Evolutionary conservation across 2,329 filamentous ascomycete genomes (phyloP).

Genomic region (Pestalotiopsis fici): DNA sequence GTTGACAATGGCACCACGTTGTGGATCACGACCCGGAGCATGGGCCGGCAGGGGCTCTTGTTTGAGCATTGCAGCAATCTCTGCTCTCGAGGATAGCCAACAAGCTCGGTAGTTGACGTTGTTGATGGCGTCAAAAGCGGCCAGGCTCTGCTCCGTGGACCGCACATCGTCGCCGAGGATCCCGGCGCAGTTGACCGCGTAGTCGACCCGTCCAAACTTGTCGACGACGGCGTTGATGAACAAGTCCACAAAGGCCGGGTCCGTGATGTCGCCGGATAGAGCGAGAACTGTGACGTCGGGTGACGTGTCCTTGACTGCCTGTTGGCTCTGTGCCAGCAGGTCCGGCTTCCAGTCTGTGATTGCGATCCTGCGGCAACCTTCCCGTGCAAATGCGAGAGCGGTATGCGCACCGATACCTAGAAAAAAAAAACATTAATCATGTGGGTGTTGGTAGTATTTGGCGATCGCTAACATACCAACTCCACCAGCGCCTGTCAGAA

Average conservation of each 20-base stretch:
- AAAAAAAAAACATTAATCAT: neutral
- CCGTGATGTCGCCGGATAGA: slow-evolving; percentile 45
- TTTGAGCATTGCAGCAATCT: slow-evolving; percentile 43
- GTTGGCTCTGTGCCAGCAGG: slow-evolving; percentile 36
- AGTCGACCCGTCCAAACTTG: slow-evolving; percentile 51
- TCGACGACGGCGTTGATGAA: slow-evolving; percentile 33
- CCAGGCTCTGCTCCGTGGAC: slow-evolving; percentile 43
- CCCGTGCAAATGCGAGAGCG: slow-evolving; percentile 47
- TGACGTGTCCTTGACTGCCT: slow-evolving; percentile 30
- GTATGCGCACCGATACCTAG: slow-evolving; percentile 59
- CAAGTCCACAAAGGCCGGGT: slow-evolving; percentile 41
- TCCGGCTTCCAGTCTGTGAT: slow-evolving; percentile 52
- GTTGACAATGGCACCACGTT: slow-evolving; percentile 47
- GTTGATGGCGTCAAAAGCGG: slow-evolving; percentile 54
- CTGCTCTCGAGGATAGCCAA: slow-evolving; percentile 47
- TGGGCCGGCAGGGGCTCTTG: slow-evolving; percentile 43
- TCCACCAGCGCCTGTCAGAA: slow-evolving; percentile 49
- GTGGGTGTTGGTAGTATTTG: neutral
- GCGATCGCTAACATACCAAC: slow-evolving; percentile 33
- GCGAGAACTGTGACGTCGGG: slow-evolving; percentile 33
- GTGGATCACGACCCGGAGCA: slow-evolving; percentile 32
- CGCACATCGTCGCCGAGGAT: slow-evolving; percentile 43
- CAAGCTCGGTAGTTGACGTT: slow-evolving; percentile 55
- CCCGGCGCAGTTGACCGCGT: slow-evolving; percentile 57
- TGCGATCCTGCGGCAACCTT: slow-evolving; percentile 49